Conservation (phyloP, 2,329 filamentous ascomycete genomes). For the Xylariaceae sp. region DNA sequence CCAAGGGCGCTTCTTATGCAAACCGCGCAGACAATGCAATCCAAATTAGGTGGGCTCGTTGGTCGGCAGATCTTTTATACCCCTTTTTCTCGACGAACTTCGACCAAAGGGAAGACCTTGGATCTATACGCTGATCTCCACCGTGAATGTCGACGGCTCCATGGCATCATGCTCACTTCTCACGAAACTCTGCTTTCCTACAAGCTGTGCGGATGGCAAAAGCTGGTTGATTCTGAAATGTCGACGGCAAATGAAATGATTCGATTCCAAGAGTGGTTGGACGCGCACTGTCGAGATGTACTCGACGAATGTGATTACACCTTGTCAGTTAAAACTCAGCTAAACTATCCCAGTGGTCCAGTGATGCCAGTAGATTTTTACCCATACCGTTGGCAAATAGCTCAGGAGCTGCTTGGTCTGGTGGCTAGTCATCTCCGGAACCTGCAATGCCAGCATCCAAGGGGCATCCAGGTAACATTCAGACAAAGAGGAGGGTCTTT, state of each 20-base stretch:
- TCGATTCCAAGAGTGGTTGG: constrained; percentile 57
- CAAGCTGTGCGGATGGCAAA: constrained; percentile 66
- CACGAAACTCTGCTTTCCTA: constrained; percentile 72
- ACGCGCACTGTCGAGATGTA: constrained; percentile 61
- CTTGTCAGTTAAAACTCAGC: constrained; percentile 59
- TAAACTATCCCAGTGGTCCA: constrained; percentile 63
- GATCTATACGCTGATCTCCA: constrained; percentile 49
- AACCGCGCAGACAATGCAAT: constrained; percentile 63
- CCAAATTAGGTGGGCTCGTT: constrained; percentile 61
- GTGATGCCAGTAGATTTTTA: constrained; percentile 59
- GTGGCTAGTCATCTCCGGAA: constrained; percentile 47
- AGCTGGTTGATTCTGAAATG: constrained; percentile 54
- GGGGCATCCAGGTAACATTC: constrained; percentile 52
- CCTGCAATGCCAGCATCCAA: constrained; percentile 48
- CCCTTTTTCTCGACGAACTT: constrained; percentile 63
- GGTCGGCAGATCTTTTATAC: constrained; percentile 61
- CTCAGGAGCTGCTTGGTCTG: constrained; percentile 50
- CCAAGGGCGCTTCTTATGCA: constrained; percentile 64
- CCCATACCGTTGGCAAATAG: constrained; percentile 58
- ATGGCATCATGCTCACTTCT: constrained; percentile 64
- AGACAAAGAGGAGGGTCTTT: constrained; percentile 49
- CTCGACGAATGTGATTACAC: constrained; percentile 70
- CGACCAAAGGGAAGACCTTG: constrained; percentile 41
- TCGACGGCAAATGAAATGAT: constrained; percentile 56
- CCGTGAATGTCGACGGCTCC: constrained; percentile 45